Evolutionary conservation across 2,329 filamentous ascomycete species (phyloP), one percentile per base, ranked within the genome.

Genomic region (Hansfordia pulvinata): DNA sequence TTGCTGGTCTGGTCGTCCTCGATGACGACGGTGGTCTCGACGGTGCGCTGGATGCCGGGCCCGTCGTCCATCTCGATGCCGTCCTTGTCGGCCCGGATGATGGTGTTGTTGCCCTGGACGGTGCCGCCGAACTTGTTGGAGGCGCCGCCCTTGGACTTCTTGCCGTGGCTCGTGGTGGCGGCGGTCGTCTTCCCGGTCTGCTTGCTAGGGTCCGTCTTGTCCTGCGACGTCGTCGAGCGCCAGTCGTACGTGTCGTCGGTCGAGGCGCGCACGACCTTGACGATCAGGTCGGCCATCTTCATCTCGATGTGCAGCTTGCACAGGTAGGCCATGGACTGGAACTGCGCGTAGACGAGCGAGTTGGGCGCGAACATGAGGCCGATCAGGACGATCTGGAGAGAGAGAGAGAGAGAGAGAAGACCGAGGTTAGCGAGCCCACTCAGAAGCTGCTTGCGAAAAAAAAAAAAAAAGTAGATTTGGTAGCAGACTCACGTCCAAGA

Each of bases 281-380:
- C 47, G 37, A 59, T 58, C 11, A 60, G 50, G 30, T 52, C 51
- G 31, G 56, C 53, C 51, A 60, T 58, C 16, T 46, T 48, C 47
- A 60, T 52, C 37, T 60, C 56, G 34, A 60, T 59, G 37, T 59
- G 53, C 17, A 60, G 45, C 32, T 59, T 60, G 26, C 58, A 50
- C 9, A 55, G 41, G 38, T 58, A 60, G 7, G 53, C 55, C 5
- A 59, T 42, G 1, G 56, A 54, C 28, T 58, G 53, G 38, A 60
- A 56, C 34, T 57, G 54, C 14, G 56, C 49, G 37, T 57, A 60
- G 46, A 56, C 49, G 19, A 54, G 51, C 8, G 44, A 47, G 30
- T 54, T 53, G 1, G 50, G 47, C 18, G 55, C 49, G 3, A 43
- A 50, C 51, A 55, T 56, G 15, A 50, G 49, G 10, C 42, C 50